These are phyloP conservation scores for Trichoderma asperellum DNA, from an alignment of 2,329 filamentous ascomycete genomes.

Conservation along the genomic window DNA sequence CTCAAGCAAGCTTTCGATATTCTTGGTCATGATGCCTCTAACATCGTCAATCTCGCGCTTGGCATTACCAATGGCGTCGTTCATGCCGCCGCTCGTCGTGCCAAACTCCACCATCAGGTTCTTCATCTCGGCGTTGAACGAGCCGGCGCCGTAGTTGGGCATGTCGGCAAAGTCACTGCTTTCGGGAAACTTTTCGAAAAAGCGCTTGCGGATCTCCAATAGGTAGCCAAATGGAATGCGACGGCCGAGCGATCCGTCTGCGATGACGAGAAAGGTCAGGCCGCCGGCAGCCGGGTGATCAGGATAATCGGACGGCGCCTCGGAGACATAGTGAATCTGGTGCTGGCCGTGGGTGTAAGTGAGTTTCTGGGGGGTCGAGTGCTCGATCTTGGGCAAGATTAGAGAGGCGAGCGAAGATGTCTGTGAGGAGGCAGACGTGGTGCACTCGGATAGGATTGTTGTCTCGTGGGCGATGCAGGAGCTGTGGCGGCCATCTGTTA, in stretches of 20 bases:
- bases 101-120: conserved; percentile 82
- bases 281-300: conserved; percentile 69
- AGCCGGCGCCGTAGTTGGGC: conserved; percentile 86
- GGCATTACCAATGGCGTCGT: conserved; percentile 82
- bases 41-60: conserved; percentile 92
- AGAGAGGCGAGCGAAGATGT: conserved; percentile 87
- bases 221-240: conserved; percentile 93
- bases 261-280: conserved; percentile 89
- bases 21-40: conserved; percentile 90
- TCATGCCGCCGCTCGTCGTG: conserved; percentile 71
- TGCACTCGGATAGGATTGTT: conserved; percentile 93
- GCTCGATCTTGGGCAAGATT: conserved; percentile 92
- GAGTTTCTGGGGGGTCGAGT: conserved; percentile 79
- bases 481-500: conserved; percentile 51
- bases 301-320: conserved; percentile 71
- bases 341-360: conserved; percentile 91
- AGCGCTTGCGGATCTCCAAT: conserved; percentile 85
- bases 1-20: conserved; percentile 88
- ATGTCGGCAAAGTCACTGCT: conserved; percentile 74
- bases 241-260: conserved; percentile 77
- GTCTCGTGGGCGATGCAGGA: conserved; percentile 92
- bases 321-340: conserved; percentile 94
- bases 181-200: conserved; percentile 70
- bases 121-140: conserved; percentile 81
- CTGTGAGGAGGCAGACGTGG: conserved; percentile 78